A percentile compares a stretch with the other conserved stretches of the same genome.
Evolutionary conservation across 345 rosid species (phyloP).

Genomic region (Sisymbrium altissimum): DNA sequence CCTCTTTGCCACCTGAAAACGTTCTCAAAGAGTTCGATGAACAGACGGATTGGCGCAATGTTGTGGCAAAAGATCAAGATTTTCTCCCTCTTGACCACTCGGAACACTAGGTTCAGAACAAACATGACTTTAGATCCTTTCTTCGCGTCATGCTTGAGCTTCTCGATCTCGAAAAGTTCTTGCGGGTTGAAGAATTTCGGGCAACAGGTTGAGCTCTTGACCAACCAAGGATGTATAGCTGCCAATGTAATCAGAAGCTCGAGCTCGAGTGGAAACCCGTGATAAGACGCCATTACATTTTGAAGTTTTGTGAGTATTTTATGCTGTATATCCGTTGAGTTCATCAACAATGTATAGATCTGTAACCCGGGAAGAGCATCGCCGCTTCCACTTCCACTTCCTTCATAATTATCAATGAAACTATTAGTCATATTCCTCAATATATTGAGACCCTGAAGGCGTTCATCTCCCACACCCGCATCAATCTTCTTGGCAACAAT

Average conservation of each 20-base stretch:
- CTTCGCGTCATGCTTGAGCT: conserved; percentile 47
- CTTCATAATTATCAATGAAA: conserved; percentile 87
- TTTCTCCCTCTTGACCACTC: conserved; percentile 75
- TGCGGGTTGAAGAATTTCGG: conserved; percentile 47
- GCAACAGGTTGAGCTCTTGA: conserved; percentile 65
- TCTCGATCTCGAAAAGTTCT: conserved; percentile 57
- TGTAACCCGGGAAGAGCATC: conserved; percentile 89
- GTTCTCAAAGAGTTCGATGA: conserved; percentile 59
- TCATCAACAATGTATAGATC: conserved; percentile 85
- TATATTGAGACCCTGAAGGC: conserved; percentile 74
- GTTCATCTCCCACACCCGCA: conserved; percentile 59
- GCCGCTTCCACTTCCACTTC: conserved; percentile 35
- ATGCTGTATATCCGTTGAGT: conserved; percentile 68
- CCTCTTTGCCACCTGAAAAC: conserved; percentile 74
- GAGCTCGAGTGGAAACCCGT: conserved; percentile 75
- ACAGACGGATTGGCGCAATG: conserved; percentile 3
- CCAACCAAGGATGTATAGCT: conserved; percentile 82
- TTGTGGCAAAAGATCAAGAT: conserved; percentile 78
- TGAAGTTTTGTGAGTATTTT: conserved; percentile 59
- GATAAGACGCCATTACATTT: conserved; percentile 44
- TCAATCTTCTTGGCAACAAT: conserved; percentile 78
- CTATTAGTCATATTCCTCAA: conserved; percentile 66
- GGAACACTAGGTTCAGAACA: conserved; percentile 76
- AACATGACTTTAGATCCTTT: conserved; percentile 96
- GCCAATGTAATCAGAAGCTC: conserved; percentile 87